These are phyloP conservation scores for Fusarium liriodendri DNA, from an alignment of 2,329 filamentous ascomycete species.

Conservation along the genomic window DNA sequence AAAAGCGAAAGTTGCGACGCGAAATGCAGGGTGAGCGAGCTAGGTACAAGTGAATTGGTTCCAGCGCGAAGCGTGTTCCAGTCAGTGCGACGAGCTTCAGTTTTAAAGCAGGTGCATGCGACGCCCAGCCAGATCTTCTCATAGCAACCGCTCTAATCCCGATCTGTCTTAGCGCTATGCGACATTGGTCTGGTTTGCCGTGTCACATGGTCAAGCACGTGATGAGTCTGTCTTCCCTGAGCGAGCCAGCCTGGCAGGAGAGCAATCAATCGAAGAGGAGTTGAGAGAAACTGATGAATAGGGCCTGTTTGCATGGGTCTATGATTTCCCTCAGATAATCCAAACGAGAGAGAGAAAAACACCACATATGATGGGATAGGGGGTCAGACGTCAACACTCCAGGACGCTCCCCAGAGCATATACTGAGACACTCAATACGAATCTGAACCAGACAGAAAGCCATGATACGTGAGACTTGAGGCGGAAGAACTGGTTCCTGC, in stretches of 20 bases:
- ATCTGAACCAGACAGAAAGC: background rate
- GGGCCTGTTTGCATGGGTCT: background rate
- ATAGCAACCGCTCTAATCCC: conserved; percentile 49
- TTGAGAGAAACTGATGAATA: background rate
- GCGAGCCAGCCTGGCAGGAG: too few relatives aligned
- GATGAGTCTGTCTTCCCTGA: too few relatives aligned
- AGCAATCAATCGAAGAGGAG: conserved; percentile 1
- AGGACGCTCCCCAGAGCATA: background rate
- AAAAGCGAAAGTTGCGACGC: conserved; percentile 39
- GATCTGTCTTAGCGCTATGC: conserved; percentile 23
- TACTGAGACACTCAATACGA: background rate
- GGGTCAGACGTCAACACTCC: background rate
- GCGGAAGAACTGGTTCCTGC: background rate
- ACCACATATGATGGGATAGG: background rate
- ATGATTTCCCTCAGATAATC: background rate
- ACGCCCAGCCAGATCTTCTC: conserved; percentile 37
- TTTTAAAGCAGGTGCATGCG: conserved; percentile 44
- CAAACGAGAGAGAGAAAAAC: background rate
- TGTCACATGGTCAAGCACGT: conserved; percentile 34
- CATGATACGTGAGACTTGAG: too few relatives aligned
- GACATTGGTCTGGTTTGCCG: background rate
- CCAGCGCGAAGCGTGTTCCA: conserved; percentile 18
- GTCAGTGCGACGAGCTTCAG: conserved; percentile 35
- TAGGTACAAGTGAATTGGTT: conserved; percentile 29
- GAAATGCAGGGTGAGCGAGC: conserved; percentile 45